A percentile compares a stretch with the other conserved stretches of the same genome.
phyloP scores from a whole-genome alignment of 805 yeast genomes.

The Barnettozyma salicaria region DNA sequence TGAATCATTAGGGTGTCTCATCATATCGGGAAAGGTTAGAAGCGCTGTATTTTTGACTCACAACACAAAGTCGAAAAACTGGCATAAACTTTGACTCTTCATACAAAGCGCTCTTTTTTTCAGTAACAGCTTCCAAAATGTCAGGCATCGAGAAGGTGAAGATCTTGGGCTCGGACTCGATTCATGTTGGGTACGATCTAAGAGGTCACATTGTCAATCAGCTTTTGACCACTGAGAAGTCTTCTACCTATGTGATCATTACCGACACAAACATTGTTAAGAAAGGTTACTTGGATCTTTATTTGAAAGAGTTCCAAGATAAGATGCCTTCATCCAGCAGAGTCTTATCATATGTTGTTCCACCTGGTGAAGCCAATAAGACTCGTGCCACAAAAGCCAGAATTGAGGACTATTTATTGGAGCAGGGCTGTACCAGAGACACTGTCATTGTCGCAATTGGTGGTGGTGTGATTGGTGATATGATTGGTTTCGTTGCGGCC shows the following conservation, averaged over 20 bases:
- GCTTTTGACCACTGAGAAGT: conserved; percentile 52
- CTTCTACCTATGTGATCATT: conserved; percentile 88
- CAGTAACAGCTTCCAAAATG: conserved; percentile 2
- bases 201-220: conserved; percentile 67
- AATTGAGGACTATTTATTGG: conserved; percentile 83
- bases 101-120: neutral
- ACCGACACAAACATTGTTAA: conserved; percentile 77
- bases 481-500: conserved; percentile 99
- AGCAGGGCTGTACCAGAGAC: conserved; percentile 89
- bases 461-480: conserved; percentile 98
- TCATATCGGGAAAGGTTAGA: too few species aligned
- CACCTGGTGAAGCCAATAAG: conserved; percentile 94
- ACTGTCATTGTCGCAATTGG: conserved; percentile 93
- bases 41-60: neutral
- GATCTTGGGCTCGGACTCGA: conserved; percentile 75
- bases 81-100: neutral
- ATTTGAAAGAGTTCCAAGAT: conserved; percentile 37
- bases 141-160: conserved; percentile 43
- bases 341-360: conserved; percentile 62
- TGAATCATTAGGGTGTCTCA: neutral
- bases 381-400: conserved; percentile 83
- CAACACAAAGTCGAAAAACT: neutral
- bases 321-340: conserved; percentile 51
- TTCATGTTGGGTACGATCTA: conserved; percentile 86
- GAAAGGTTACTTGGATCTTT: conserved; percentile 52